These are phyloP conservation scores for Trichocladium antarcticum DNA, from an alignment of 495 filamentous ascomycete genomes.

Conservation along the genomic window DNA sequence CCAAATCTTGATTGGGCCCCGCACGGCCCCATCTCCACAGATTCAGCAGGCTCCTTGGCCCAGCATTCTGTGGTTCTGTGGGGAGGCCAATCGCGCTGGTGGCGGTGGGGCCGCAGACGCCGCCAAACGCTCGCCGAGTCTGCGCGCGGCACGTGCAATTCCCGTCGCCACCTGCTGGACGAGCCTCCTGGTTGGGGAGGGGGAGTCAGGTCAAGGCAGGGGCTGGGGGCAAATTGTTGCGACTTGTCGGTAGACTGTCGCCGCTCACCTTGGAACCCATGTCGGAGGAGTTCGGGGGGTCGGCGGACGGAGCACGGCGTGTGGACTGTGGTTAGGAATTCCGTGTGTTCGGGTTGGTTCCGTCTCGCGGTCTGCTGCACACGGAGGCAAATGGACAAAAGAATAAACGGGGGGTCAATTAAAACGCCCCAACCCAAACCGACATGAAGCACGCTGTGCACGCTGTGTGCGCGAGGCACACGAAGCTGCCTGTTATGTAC, in stretches of 20 bases:
- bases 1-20: background rate
- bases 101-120: background rate
- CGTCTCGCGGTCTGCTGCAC: background rate
- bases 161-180: conserved; percentile 1
- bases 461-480: no score
- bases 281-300: background rate
- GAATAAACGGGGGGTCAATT: background rate
- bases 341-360: background rate
- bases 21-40: background rate
- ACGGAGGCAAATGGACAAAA: background rate
- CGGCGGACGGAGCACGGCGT: background rate
- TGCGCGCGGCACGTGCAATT: conserved; percentile 1
- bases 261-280: conserved; percentile 1
- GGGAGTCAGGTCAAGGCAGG: background rate
- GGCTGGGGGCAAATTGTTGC: background rate
- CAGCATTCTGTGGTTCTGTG: conserved; percentile 2
- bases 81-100: conserved; percentile 3
- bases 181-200: no score
- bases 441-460: no score
- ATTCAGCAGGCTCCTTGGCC: background rate
- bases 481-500: background rate
- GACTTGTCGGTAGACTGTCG: background rate
- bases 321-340: background rate
- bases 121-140: background rate
- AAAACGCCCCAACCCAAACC: background rate